Percentiles rank a stretch among this genome's conserved stretches.
phyloP scores from a whole-genome alignment of 371 early-diverging fungal species.

The Actinomortierella ambigua region DNA sequence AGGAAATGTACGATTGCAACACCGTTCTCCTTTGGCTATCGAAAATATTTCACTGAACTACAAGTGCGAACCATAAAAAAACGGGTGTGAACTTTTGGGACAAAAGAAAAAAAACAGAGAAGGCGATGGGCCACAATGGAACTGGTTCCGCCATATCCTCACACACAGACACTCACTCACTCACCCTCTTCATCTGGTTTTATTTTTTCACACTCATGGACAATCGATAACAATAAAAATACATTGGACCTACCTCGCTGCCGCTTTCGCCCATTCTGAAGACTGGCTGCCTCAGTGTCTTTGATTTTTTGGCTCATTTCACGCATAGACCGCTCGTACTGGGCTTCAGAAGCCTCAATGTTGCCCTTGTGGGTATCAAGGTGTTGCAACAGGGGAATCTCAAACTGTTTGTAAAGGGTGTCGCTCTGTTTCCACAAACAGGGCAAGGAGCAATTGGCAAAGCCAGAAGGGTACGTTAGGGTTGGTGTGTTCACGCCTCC shows the following conservation, averaged over 20 bases:
- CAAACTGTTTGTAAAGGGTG: constrained; percentile 52
- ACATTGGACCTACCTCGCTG: constrained; percentile 48
- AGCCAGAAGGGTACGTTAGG: not conserved
- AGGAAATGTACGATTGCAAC: too few species aligned
- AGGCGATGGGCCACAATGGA: too few species aligned
- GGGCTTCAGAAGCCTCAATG: constrained; percentile 53
- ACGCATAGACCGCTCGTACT: constrained; percentile 52
- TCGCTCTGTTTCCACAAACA: constrained; percentile 41
- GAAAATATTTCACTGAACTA: too few species aligned
- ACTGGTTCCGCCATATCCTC: too few species aligned
- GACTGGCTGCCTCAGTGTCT: constrained; percentile 54
- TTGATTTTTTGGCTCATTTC: constrained; percentile 57
- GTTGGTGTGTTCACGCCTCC: not conserved
- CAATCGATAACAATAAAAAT: too few species aligned
- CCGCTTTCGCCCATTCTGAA: constrained; percentile 53
- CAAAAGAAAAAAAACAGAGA: too few species aligned
- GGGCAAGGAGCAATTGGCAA: not conserved
- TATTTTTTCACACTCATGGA: too few species aligned
- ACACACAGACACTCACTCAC: too few species aligned
- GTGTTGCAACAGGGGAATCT: constrained; percentile 53
- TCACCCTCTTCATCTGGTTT: too few species aligned
- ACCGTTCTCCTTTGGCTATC: too few species aligned
- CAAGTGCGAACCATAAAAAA: too few species aligned
- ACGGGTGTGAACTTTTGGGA: too few species aligned
- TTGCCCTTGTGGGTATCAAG: constrained; percentile 53